These are phyloP conservation scores for Eucalyptus erythrocorys DNA, from an alignment of 345 rosid genomes.

Conservation along the genomic window DNA sequence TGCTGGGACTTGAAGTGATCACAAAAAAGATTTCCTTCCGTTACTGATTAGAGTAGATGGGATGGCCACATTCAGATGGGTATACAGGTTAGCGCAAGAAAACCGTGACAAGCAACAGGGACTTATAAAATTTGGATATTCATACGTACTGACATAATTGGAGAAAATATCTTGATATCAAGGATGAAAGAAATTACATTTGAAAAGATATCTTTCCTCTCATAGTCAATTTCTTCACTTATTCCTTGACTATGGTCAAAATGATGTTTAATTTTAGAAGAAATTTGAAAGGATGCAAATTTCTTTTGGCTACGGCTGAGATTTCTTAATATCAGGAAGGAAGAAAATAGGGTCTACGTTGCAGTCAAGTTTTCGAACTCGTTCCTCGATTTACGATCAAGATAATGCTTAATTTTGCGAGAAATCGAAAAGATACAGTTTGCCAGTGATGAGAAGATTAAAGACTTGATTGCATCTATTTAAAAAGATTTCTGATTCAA, in stretches of 20 bases:
- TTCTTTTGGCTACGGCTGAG: background rate
- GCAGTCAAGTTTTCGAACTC: background rate
- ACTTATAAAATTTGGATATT: too few relatives aligned
- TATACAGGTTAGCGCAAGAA: too few relatives aligned
- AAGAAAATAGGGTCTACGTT: too few relatives aligned
- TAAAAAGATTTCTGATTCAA: background rate
- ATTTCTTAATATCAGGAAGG: background rate
- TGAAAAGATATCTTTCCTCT: too few relatives aligned
- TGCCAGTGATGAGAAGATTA: background rate
- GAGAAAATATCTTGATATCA: too few relatives aligned
- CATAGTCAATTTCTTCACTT: too few relatives aligned
- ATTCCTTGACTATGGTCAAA: background rate
- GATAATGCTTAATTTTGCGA: background rate
- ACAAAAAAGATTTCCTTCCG: too few relatives aligned
- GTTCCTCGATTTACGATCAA: background rate
- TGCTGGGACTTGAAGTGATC: background rate
- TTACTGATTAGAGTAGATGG: too few relatives aligned
- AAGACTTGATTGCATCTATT: background rate
- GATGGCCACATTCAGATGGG: too few relatives aligned
- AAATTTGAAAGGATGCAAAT: background rate
- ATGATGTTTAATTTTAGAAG: background rate
- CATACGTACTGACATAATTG: too few relatives aligned
- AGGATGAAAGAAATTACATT: too few relatives aligned
- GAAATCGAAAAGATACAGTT: background rate
- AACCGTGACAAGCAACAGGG: too few relatives aligned